Evolutionary conservation across 331 rosid species (phyloP), one percentile per base, ranked within the genome.

Genomic region (Acacia pycnantha): DNA sequence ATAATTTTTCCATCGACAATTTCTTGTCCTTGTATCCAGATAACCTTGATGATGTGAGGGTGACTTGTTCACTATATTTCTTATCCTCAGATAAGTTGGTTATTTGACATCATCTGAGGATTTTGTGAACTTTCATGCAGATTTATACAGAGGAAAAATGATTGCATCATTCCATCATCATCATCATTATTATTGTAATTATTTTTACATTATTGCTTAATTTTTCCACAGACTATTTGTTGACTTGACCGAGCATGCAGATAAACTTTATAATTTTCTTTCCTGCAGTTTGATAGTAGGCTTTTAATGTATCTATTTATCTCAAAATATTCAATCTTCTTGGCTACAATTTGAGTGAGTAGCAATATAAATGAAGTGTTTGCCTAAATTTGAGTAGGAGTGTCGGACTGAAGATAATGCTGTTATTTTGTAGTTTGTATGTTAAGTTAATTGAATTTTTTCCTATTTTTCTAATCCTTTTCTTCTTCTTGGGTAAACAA

Each of bases 401-500:
- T n/a, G 72, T 82, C 37, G 64, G 54, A 56, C 62, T 59, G 50
- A 47, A 77, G 50, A 73, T 21, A 62, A 68, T 15, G 66, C 31
- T 67, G 54, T 41, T 77, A 65, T 53, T 73, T 74, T 80, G 69
- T 70, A 77, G 78, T 58, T 73, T 69, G 50, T 37, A 14, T 77
- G 69, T 12, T 12, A 50, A 44, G 46, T 73, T 48, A 61, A 66
- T 70, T 73, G 31, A 64, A 46, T 58, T 81, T 13, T 56, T 51
- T 43, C 65, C 46, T 72, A n/a, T 35, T 51, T 67, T 50, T 65
- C 14, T 48, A 61, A 44, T 44, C 58, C 27, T 77, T 21, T 35
- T 37, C 21, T 83, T 72, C 16, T 74, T 74, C 77, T 68, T 69
- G 48, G 70, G 66, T 76, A 44, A 47, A 83, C 78, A 84, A 79